Conservation (phyloP, 2,329 filamentous ascomycete genomes). For the Venturia nashicola region DNA sequence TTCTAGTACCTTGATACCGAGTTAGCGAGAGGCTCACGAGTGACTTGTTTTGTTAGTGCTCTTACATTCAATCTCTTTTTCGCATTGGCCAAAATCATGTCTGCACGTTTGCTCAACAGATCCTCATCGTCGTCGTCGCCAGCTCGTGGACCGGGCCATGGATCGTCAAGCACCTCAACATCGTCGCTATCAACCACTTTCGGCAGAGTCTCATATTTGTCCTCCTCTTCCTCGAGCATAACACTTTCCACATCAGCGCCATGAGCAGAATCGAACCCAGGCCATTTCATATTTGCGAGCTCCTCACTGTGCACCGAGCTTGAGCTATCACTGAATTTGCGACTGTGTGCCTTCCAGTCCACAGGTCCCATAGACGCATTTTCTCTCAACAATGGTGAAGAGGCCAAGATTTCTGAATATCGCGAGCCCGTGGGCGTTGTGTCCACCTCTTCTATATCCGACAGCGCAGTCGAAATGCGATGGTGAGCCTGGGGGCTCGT, state of each 20-base stretch:
- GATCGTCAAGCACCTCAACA: conserved; percentile 1
- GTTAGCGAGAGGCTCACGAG: not conserved
- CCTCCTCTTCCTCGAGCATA: conserved; percentile 18
- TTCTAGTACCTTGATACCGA: conserved; percentile 66
- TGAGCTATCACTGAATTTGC: conserved; percentile 10
- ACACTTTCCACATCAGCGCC: conserved; percentile 8
- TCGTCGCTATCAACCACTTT: conserved; percentile 14
- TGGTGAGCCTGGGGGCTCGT: not conserved
- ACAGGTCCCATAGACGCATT: conserved; percentile 1
- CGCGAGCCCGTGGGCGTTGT: conserved; percentile 4
- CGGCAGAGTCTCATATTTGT: conserved; percentile 18
- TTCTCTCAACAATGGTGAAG: conserved; percentile 21
- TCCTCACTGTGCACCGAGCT: conserved; percentile 33
- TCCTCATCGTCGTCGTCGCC: conserved; percentile 40
- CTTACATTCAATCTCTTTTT: conserved; percentile 78
- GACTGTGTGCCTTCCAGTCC: not conserved
- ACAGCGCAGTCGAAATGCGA: not conserved
- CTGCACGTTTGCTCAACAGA: conserved; percentile 65
- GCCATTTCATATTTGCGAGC: conserved; percentile 28
- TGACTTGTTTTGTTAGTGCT: conserved; percentile 7
- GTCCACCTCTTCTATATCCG: conserved; percentile 6
- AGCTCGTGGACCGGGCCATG: conserved; percentile 11
- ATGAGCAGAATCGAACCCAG: conserved; percentile 20
- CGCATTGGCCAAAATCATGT: conserved; percentile 84
- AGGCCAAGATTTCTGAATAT: conserved; percentile 15